These are phyloP conservation scores for Venturiaceae sp. DNA, from an alignment of 2,329 filamentous ascomycete species.

Conservation along the genomic window DNA sequence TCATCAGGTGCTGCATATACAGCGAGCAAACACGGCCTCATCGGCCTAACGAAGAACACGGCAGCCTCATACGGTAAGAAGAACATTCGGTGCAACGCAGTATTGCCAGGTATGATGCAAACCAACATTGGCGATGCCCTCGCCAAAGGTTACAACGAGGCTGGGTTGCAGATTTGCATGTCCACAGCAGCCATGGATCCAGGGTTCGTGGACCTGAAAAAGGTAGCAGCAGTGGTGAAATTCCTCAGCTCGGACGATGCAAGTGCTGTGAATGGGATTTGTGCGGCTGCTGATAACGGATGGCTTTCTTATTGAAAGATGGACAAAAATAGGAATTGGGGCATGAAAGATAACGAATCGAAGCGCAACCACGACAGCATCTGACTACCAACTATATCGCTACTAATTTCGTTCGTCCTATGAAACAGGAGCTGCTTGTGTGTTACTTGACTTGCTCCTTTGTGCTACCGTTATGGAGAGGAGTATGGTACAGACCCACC, in stretches of 20 bases:
- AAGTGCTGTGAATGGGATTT: background rate
- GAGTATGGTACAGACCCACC: too few relatives aligned
- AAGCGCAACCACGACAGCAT: too few relatives aligned
- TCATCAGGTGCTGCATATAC: slow-evolving; percentile 7
- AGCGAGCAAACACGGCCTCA: slow-evolving; percentile 5
- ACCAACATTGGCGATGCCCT: background rate
- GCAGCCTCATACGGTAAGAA: slow-evolving; percentile 1
- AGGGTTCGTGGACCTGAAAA: background rate
- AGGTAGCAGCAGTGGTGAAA: background rate
- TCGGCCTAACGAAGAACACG: slow-evolving; percentile 8
- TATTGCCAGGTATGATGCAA: background rate
- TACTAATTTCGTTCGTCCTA: too few relatives aligned
- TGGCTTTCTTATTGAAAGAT: background rate
- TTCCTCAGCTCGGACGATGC: background rate
- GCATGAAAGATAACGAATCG: too few relatives aligned
- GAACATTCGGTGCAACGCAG: background rate
- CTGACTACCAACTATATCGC: too few relatives aligned
- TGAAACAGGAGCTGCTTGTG: too few relatives aligned
- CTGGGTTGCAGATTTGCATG: background rate
- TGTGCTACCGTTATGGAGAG: too few relatives aligned
- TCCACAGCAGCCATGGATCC: background rate
- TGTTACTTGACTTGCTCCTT: too few relatives aligned
- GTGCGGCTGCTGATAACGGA: background rate
- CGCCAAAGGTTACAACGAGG: background rate
- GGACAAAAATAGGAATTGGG: too few relatives aligned